phyloP scores from a whole-genome alignment of 1,284 basidiomycete genomes.

The Sporisorium iseilematis-ciliati region DNA sequence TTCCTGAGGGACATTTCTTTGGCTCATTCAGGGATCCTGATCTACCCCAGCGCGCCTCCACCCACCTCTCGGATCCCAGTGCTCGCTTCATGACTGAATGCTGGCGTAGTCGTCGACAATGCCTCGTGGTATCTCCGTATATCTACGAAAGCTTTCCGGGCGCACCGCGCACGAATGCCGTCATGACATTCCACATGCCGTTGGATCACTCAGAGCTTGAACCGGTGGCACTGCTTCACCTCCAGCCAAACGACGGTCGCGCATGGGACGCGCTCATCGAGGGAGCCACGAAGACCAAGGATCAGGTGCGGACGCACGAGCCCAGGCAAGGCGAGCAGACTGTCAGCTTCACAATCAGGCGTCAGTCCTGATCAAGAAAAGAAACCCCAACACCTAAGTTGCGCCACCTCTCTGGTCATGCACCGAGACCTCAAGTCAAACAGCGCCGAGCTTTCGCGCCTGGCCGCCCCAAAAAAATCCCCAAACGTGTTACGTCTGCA shows the following conservation, averaged over 20 bases:
- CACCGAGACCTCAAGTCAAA: too few species aligned
- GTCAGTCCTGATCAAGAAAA: not conserved
- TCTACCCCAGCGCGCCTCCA: not conserved
- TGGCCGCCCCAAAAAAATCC: not conserved
- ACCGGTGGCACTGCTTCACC: not conserved
- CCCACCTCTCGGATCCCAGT: not conserved
- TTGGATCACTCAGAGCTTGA: not conserved
- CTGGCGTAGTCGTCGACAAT: not conserved
- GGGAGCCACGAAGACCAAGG: conserved; percentile 6
- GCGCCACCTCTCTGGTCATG: too few species aligned
- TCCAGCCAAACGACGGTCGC: not conserved
- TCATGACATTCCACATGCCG: conserved; percentile 11
- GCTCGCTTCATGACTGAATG: not conserved
- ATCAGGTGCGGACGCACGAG: not conserved
- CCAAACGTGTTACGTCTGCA: not conserved
- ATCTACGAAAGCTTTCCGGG: not conserved
- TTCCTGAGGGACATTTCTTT: not conserved
- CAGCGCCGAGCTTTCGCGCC: too few species aligned
- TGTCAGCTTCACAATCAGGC: too few species aligned
- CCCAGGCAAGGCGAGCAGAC: not conserved
- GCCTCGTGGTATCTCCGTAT: conserved; percentile 11
- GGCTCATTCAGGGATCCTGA: not conserved
- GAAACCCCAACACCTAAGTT: too few species aligned
- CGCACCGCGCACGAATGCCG: not conserved
- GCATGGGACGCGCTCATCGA: conserved; percentile 6